Base-by-base conservation (phyloP, 164 flowering plant genomes). In the Litsea cubeba region DNA sequence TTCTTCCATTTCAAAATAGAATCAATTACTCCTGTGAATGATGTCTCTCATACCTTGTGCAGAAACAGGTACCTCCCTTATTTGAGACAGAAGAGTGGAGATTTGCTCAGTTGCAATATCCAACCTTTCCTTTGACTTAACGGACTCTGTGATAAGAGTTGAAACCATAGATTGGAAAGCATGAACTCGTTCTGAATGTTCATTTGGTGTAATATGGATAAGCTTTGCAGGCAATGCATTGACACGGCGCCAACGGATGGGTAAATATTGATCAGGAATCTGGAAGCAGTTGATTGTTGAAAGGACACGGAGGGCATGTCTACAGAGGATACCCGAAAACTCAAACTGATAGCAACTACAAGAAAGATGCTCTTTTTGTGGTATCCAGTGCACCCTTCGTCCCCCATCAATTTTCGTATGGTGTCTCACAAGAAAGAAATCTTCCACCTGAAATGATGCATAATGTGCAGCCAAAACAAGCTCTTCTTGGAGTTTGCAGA, bases 401-500 rank as follows among this genome's bases (percentile, higher is more conserved):
- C 97, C 97, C 50, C 97, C 98, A 12, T 92, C 93, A 30, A 84
- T 77, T 74, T 92, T 89, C 0, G 95, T 88, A 75, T 94, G 97
- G 83, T 94, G 98, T 69, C 98, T 83, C 32, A 94, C 97, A 60
- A 85, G 91, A 79, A 85, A 92, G 50, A 58, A 74, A 5, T 88
- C 88, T 69, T 90, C 97, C 81, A 86, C 71, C 69, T 83, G 89
- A 77, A 90, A 92, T 5, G 97, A 91, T 50, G 98, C 98, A 75
- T 92, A 92, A 72, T 91, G 97, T 50, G 94, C 97, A 46, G 98
- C 96, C 78, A 87, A 78, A 68, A 92, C 94, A 12, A 92, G 91
- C 69, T 94, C 97, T 76, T 94, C 98, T 83, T 94, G 98, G 67
- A 94, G 95, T 87, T 90, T 94, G 18, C 88, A 84, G 85, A 94